phyloP scores from a whole-genome alignment of 1,284 basidiomycete genomes.

The Leccinum fallax region DNA sequence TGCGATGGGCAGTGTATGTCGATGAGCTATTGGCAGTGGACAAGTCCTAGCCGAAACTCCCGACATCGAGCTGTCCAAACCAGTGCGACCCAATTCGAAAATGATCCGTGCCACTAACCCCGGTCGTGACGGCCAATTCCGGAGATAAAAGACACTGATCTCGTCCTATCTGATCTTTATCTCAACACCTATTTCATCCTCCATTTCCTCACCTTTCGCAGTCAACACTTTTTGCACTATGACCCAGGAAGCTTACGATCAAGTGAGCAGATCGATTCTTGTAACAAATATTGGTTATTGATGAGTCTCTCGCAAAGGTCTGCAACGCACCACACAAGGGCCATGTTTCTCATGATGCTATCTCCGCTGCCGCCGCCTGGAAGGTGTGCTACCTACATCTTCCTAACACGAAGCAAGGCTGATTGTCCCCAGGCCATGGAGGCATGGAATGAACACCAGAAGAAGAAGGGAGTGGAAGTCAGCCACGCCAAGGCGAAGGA shows the following conservation, averaged over 20 bases:
- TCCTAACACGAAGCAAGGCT: neutral
- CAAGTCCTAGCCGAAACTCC: neutral
- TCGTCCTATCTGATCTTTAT: neutral
- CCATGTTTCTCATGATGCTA: slow-evolving; percentile 28
- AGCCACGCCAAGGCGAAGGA: slow-evolving; percentile 26
- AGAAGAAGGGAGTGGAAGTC: slow-evolving; percentile 17
- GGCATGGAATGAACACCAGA: slow-evolving; percentile 25
- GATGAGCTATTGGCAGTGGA: neutral
- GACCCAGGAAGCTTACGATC: neutral
- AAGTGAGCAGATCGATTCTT: neutral
- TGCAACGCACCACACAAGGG: slow-evolving; percentile 16
- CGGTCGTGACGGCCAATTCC: neutral
- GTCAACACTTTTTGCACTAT: neutral
- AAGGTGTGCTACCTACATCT: slow-evolving; percentile 13
- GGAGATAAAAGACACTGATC: neutral
- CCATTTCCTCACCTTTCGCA: neutral
- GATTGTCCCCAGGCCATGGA: slow-evolving; percentile 30
- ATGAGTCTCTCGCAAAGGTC: neutral
- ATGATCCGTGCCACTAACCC: neutral
- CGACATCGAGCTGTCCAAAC: slow-evolving; percentile 2
- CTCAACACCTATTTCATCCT: neutral
- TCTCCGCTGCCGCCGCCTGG: slow-evolving; percentile 33
- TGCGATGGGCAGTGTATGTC: neutral
- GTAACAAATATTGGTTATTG: neutral
- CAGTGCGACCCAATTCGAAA: slow-evolving; percentile 8